phyloP scores from a whole-genome alignment of 176 grass and related monocot genomes.

The Hordeum marinum region DNA sequence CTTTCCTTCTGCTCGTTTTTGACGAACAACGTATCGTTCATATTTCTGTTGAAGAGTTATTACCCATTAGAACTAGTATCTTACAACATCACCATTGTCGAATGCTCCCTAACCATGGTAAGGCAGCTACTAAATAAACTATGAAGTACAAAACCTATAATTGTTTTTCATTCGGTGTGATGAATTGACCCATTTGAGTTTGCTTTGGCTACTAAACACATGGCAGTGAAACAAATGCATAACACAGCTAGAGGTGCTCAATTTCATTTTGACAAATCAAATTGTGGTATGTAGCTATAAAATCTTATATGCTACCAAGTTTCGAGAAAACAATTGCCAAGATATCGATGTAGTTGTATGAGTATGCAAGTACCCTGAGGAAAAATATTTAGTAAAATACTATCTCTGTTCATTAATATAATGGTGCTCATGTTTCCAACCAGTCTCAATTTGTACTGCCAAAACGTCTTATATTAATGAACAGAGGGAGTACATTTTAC shows the following conservation, averaged over 20 bases:
- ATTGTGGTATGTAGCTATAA: not conserved
- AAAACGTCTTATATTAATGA: no score
- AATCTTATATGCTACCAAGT: not conserved
- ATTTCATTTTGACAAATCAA: not conserved
- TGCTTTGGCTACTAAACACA: not conserved
- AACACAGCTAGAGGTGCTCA: not conserved
- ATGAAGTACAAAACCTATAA: not conserved
- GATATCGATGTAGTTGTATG: not conserved
- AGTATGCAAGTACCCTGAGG: not conserved
- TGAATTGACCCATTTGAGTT: not conserved
- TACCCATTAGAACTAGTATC: conserved; percentile 18
- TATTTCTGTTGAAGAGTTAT: conserved; percentile 56
- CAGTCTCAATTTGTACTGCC: no score
- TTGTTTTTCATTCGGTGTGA: not conserved
- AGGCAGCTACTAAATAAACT: not conserved
- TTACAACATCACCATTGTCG: not conserved
- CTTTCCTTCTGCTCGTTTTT: conserved; percentile 77
- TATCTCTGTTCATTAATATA: no score
- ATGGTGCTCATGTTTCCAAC: no score
- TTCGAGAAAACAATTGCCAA: not conserved
- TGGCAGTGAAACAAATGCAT: not conserved
- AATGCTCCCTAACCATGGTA: not conserved
- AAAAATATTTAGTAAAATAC: not conserved
- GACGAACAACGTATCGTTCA: conserved; percentile 58
- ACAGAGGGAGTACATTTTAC: not conserved